Evolutionary conservation across 2,329 filamentous ascomycete species (phyloP).

Genomic region (Gremmenia infestans): DNA sequence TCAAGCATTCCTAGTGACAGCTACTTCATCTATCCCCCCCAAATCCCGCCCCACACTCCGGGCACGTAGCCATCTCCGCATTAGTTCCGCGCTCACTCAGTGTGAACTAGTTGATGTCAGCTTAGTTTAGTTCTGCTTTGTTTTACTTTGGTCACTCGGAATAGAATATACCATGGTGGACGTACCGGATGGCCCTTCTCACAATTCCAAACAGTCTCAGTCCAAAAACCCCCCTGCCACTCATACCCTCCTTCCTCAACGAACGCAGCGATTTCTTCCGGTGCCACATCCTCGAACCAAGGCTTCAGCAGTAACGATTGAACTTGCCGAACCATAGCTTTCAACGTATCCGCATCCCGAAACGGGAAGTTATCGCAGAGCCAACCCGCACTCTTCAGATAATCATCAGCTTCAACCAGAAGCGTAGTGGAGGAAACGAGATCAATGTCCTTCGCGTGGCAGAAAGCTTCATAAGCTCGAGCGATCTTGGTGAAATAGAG

Average conservation of each 20-base stretch:
- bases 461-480: not conserved
- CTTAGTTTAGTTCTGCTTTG: too few species aligned
- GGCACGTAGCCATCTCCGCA: not conserved
- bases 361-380: not conserved
- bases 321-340: not conserved
- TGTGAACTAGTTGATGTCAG: not conserved
- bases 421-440: not conserved
- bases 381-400: not conserved
- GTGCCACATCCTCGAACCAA: not conserved
- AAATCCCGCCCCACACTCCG: not conserved
- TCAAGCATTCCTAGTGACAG: not conserved
- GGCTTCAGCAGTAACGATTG: not conserved
- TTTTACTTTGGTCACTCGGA: not conserved
- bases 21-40: too few species aligned
- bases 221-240: not conserved
- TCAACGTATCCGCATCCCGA: not conserved
- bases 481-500: not conserved
- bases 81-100: not conserved
- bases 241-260: not conserved
- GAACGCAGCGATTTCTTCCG: not conserved
- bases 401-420: not conserved
- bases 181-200: not conserved
- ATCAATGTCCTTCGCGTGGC: not conserved
- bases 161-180: not conserved
- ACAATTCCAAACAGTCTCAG: not conserved